Evolutionary conservation across 2,329 filamentous ascomycete species (phyloP), one percentile per base, ranked within the genome.

Genomic region (Botrytis fabae): DNA sequence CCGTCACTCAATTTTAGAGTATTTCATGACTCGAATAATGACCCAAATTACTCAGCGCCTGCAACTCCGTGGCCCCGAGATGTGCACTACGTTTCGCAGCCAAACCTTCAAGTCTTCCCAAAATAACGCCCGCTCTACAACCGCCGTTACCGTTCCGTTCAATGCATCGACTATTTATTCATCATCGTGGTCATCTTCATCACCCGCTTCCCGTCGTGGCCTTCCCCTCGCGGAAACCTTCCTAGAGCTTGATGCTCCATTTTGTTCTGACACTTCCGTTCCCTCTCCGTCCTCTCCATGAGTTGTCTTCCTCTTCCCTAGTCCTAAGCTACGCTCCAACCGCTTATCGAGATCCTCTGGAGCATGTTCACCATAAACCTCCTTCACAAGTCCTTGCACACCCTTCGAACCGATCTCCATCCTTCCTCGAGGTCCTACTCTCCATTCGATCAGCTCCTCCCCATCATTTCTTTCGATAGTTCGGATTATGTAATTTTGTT

Each of bases 361-460:
- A 62, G 84, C 83, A 40, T 74, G 76, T 12, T 84, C 84, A 1
- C 86, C 88, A 80, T 89, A 92, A 0, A 91, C 85, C 71, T 86
- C 82, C 80, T 89, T 83, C 6, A 94, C 89, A 75, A 98, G 82
- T 0, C 89, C 90, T 28, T 90, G 89, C 20, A 96, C 92, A 0
- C 92, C 93, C 68, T 90, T 87, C n/a, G 90, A 85, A 0, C 92
- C 93, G 51, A 98, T 88, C 82, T 98, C 96, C 12, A 95, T 86
- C 82, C 92, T 96, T 9, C 93, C 95, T 35, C 96, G 88, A 9
- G 94, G 92, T 0, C 96, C 96, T 22, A 98, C 88, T 72, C 92
- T 88, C 87, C 93, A 99, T 65, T 93, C 94, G 12, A 94, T 86
- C 3, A 89, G 86, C 75, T 95, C 91, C 54, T 97, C 93, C 40